Evolutionary conservation across 2,329 filamentous ascomycete genomes (phyloP), one percentile per base, ranked within the genome.

Genomic region (Sarocladiaceae sp.): DNA sequence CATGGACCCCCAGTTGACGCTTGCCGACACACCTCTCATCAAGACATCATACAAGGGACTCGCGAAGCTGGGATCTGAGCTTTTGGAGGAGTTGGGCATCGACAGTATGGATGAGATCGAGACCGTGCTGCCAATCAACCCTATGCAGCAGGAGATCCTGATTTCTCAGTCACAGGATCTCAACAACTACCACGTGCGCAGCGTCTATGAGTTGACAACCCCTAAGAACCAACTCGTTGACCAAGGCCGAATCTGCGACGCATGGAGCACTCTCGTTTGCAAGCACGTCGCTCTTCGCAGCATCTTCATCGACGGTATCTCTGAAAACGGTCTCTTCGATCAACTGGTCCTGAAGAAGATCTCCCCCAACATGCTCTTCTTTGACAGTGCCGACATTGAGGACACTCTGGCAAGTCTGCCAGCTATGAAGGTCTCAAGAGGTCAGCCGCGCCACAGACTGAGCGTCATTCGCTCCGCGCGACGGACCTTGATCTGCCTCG

Each of bases 301-400:
- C 3, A 61, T 76, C 15, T 78, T 78, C 46, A 69, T 68, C 33
- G 72, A 74, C 35, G 73, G 72, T 26, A 61, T 73, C 11, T 68
- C 70, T 10, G 63, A 68, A 29, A 63, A 69, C 5, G 69, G 70
- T 0, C 56, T 76, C 0, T 76, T 70, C 46, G 72, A 76, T 46
- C 70, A 69, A 50, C 62, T 76, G 10, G 58, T 78, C 5, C 55
- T 78, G 2, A 64, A 64, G 7, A 66, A 63, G 37, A 62, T 65
- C 13, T 74, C 72, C 0, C 72, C 74, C 0, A 66, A 62, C 27
- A 76, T 77, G 67, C 58, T 77, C 4, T 77, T 76, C 44, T 66
- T 78, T 34, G 74, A 77, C 43, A 66, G 67, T 2, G 59, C 58
- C 1, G 43, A 54, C 52, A 64, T 39, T 47, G 63, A 45, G 55